Percentiles rank a stretch among this genome's conserved stretches.
Evolutionary conservation across 1,284 basidiomycete species (phyloP).

Genomic region (Rhodotorula sp.): DNA sequence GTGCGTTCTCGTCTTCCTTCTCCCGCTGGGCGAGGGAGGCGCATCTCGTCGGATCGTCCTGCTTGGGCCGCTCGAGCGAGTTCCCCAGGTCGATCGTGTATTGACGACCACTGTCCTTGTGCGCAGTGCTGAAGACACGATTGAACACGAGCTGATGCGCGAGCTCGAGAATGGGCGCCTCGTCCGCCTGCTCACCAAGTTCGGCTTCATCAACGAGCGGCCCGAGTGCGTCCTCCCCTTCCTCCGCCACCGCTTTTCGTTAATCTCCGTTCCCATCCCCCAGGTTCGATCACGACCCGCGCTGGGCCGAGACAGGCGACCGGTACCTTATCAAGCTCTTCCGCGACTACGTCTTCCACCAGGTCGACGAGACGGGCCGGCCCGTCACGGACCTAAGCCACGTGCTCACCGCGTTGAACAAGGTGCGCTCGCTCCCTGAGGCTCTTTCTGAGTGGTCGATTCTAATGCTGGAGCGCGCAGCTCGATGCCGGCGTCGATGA

Average conservation of each 20-base stretch:
- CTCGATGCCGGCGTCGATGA: slow-evolving; percentile 92
- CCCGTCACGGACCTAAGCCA: slow-evolving; percentile 89
- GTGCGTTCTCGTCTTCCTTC: slow-evolving; percentile 55
- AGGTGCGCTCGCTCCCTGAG: slow-evolving; percentile 58
- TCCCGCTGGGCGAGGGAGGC: neutral
- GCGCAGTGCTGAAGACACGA: slow-evolving; percentile 61
- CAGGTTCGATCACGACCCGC: slow-evolving; percentile 89
- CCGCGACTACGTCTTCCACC: slow-evolving; percentile 97
- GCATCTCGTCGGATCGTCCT: too few species aligned
- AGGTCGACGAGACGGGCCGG: slow-evolving; percentile 85
- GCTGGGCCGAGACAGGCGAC: slow-evolving; percentile 98
- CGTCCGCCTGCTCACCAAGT: slow-evolving; percentile 88
- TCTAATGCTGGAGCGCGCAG: slow-evolving; percentile 53
- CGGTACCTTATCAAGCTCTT: slow-evolving; percentile 98
- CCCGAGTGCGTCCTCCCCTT: slow-evolving; percentile 71
- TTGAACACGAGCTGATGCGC: slow-evolving; percentile 80
- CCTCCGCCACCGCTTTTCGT: neutral
- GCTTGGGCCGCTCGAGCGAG: too few species aligned
- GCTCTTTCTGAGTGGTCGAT: neutral
- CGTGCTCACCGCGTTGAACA: slow-evolving; percentile 87
- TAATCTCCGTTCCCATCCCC: too few species aligned
- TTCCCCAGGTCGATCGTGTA: too few species aligned
- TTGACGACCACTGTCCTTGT: too few species aligned
- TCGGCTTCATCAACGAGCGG: slow-evolving; percentile 97
- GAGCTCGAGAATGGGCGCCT: slow-evolving; percentile 97